These are phyloP conservation scores for Candida manassasensis DNA, from an alignment of 805 yeast species.

Conservation along the genomic window DNA sequence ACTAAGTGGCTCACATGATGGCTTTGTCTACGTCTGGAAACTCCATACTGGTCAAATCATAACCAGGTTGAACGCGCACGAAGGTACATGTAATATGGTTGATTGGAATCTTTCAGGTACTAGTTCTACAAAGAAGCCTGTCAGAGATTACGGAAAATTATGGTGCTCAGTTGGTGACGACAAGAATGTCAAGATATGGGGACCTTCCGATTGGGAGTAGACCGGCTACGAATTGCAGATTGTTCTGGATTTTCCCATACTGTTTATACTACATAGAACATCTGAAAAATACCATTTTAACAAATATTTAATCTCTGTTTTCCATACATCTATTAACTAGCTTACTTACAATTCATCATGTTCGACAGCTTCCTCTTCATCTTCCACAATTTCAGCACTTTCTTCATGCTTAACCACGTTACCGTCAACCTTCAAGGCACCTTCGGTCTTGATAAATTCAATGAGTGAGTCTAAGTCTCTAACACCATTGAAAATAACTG, in stretches of 20 bases:
- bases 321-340: slow-evolving; percentile 4
- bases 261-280: too few species aligned
- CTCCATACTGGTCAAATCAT: slow-evolving; percentile 64
- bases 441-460: slow-evolving; percentile 65
- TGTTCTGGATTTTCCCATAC: neutral
- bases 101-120: slow-evolving; percentile 52
- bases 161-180: slow-evolving; percentile 91
- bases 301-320: neutral
- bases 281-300: too few species aligned
- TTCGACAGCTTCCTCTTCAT: slow-evolving; percentile 18
- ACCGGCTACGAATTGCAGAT: too few species aligned
- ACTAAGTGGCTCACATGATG: slow-evolving; percentile 82
- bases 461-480: slow-evolving; percentile 73
- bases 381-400: slow-evolving; percentile 5
- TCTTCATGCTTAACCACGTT: slow-evolving; percentile 15
- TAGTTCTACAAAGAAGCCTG: slow-evolving; percentile 13
- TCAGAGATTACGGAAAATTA: slow-evolving; percentile 39
- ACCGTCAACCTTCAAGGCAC: slow-evolving; percentile 61
- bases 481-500: slow-evolving; percentile 59
- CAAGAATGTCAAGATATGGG: slow-evolving; percentile 64
- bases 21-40: slow-evolving; percentile 74
- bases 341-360: slow-evolving; percentile 37
- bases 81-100: slow-evolving; percentile 67
- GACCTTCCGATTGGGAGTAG: slow-evolving; percentile 17
- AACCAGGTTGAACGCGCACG: slow-evolving; percentile 58